phyloP scores from a whole-genome alignment of 2,329 filamentous ascomycete genomes.

The Trichoderma endophyticum region DNA sequence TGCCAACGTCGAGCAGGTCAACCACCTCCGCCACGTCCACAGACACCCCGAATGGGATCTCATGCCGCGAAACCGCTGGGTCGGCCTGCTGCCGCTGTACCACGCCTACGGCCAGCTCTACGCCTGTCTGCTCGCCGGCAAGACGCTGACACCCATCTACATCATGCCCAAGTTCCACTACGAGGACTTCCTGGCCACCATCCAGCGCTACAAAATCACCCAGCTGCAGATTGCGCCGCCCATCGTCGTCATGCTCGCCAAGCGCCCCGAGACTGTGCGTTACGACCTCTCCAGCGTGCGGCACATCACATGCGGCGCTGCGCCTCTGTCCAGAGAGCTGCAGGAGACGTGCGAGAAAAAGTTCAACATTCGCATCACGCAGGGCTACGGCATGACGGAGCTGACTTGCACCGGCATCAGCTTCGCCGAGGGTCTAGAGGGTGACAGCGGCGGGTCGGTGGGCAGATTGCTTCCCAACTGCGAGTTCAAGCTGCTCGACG shows the following conservation, averaged over 20 bases:
- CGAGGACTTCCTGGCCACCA: conserved; percentile 47
- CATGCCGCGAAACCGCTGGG: conserved; percentile 45
- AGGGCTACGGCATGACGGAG: conserved; percentile 64
- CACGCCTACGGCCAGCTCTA: conserved; percentile 57
- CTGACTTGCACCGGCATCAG: conserved; percentile 41
- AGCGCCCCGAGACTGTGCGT: conserved; percentile 49
- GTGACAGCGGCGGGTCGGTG: conserved; percentile 43
- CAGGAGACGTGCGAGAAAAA: conserved; percentile 45
- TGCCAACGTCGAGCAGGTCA: conserved; percentile 49
- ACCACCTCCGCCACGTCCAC: conserved; percentile 42
- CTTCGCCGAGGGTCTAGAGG: conserved; percentile 37
- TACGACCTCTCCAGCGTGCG: conserved; percentile 53
- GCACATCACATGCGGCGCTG: conserved; percentile 49
- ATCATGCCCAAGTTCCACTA: conserved; percentile 57
- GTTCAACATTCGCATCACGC: conserved; percentile 41
- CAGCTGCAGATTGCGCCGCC: conserved; percentile 55
- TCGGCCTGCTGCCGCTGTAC: conserved; percentile 65
- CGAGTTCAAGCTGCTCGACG: conserved; percentile 52
- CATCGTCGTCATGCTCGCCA: conserved; percentile 57
- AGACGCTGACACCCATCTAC: conserved; percentile 47
- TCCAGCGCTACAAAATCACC: conserved; percentile 53
- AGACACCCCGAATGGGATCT: conserved; percentile 26
- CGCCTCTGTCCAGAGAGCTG: conserved; percentile 44
- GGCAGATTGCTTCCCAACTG: conserved; percentile 53
- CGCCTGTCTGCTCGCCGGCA: conserved; percentile 46